These are phyloP conservation scores for Monilinia vaccinii-corymbosi DNA, from an alignment of 2,329 filamentous ascomycete species.

Conservation along the genomic window DNA sequence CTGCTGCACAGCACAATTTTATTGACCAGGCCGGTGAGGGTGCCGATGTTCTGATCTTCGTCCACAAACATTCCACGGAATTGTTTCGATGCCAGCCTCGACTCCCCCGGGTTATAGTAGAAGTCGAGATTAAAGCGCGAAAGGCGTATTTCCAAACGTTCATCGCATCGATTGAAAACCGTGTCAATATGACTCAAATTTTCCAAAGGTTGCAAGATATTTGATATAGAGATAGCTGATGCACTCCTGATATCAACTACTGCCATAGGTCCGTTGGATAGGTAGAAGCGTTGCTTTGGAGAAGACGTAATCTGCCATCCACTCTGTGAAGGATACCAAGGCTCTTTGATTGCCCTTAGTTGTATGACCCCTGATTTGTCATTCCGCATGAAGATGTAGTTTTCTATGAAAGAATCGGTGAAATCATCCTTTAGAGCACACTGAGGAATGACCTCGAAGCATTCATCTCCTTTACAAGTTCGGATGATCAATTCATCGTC, in stretches of 20 bases:
- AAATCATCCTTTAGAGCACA: slow-evolving; percentile 12
- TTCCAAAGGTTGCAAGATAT: slow-evolving; percentile 33
- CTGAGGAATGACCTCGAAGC: slow-evolving; percentile 16
- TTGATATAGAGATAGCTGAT: slow-evolving; percentile 29
- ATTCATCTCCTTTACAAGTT: neutral
- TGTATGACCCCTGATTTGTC: slow-evolving; percentile 11
- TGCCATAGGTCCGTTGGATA: slow-evolving; percentile 17
- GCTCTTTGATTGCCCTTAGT: slow-evolving; percentile 16
- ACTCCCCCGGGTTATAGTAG: slow-evolving; percentile 24
- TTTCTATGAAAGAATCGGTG: slow-evolving; percentile 8
- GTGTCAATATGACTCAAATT: slow-evolving; percentile 30
- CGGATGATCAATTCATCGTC: slow-evolving; percentile 28
- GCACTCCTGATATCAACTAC: slow-evolving; percentile 32
- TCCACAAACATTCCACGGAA: slow-evolving; percentile 43
- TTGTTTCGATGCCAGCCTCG: slow-evolving; percentile 37
- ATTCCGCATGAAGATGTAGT: slow-evolving; percentile 16
- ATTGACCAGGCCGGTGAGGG: slow-evolving; percentile 40
- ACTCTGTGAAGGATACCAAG: slow-evolving; percentile 25
- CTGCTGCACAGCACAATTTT: slow-evolving; percentile 38
- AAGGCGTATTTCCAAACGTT: slow-evolving; percentile 34
- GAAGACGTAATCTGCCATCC: slow-evolving; percentile 24
- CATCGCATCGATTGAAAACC: slow-evolving; percentile 15
- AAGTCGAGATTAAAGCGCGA: slow-evolving; percentile 43
- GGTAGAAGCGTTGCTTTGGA: neutral
- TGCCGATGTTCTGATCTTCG: slow-evolving; percentile 35